Evolutionary conservation across 306 rosid species (phyloP).

Genomic region (Ochetophila trinervis): DNA sequence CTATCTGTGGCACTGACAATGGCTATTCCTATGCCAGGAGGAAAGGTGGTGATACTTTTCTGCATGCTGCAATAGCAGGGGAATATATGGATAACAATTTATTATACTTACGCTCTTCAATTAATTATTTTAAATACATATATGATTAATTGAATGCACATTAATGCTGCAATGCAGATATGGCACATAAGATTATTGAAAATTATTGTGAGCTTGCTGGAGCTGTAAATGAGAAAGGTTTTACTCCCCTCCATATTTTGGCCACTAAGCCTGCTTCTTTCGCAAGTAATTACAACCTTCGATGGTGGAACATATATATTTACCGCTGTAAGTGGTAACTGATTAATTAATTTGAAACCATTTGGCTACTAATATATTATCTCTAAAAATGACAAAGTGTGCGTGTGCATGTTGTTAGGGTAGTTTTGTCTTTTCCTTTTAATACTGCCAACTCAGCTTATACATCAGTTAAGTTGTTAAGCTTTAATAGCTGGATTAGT

Average conservation of each 20-base stretch:
- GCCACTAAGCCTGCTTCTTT: conserved; percentile 47
- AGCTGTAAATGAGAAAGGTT: conserved; percentile 26
- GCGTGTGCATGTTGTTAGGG: too few species aligned
- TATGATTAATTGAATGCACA: not conserved
- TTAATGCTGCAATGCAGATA: conserved; percentile 30
- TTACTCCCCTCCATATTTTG: conserved; percentile 50
- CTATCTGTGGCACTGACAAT: not conserved
- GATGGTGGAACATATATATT: conserved; percentile 20
- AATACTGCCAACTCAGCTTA: too few species aligned
- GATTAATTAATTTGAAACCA: not conserved
- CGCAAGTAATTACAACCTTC: conserved; percentile 42
- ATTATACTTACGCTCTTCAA: not conserved
- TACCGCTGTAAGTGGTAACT: conserved; percentile 30
- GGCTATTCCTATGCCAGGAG: conserved; percentile 24
- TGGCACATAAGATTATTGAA: conserved; percentile 49
- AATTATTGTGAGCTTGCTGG: conserved; percentile 25
- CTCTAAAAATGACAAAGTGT: too few species aligned
- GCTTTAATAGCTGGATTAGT: too few species aligned
- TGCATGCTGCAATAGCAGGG: conserved; percentile 40
- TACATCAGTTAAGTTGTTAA: too few species aligned
- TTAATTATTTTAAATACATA: too few species aligned
- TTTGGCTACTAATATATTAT: not conserved
- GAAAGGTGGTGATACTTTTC: conserved; percentile 37
- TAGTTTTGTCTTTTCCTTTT: too few species aligned
- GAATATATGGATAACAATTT: conserved; percentile 16